Percentiles rank a stretch among this genome's conserved stretches.
Conservation (phyloP, 1,284 basidiomycete genomes). For the Coniferiporia sulphurascens region DNA sequence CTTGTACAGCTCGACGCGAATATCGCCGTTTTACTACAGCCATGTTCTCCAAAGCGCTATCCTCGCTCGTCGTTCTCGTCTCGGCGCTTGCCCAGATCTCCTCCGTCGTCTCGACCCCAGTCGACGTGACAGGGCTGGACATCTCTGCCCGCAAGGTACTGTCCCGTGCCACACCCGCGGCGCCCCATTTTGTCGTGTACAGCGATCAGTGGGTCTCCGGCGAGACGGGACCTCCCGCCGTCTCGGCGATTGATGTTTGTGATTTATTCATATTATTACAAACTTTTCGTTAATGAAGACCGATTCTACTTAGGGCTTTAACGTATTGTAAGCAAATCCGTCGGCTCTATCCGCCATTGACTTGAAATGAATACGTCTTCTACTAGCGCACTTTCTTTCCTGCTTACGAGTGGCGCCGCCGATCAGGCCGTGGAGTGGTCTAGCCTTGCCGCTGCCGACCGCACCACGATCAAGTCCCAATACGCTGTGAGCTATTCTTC, state of each 20-base stretch:
- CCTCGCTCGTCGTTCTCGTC: conserved; percentile 8
- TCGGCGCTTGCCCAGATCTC: conserved; percentile 1
- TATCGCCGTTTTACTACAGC: not conserved
- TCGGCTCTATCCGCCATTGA: not conserved
- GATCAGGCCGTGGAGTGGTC: conserved; percentile 46
- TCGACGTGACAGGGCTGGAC: conserved; percentile 6
- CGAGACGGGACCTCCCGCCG: conserved; percentile 36
- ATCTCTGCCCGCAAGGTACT: conserved; percentile 32
- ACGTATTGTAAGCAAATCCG: conserved; percentile 37
- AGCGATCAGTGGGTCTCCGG: conserved; percentile 39
- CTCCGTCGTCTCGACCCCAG: conserved; percentile 6
- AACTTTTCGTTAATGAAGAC: not conserved
- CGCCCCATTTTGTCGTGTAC: conserved; percentile 47
- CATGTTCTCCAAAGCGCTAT: conserved; percentile 13
- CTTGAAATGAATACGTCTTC: not conserved
- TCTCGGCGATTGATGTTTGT: conserved; percentile 36
- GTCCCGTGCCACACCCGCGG: conserved; percentile 37
- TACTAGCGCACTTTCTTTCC: conserved; percentile 46
- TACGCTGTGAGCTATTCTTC: conserved; percentile 31
- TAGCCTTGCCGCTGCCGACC: conserved; percentile 36
- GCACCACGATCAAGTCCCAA: conserved; percentile 40
- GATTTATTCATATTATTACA: not conserved
- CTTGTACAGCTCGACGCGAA: not conserved
- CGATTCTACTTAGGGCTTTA: conserved; percentile 34
- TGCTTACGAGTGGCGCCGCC: conserved; percentile 43